Evolutionary conservation across 352 stramenopile species (phyloP).

Genomic region (Globisporangium polare): DNA sequence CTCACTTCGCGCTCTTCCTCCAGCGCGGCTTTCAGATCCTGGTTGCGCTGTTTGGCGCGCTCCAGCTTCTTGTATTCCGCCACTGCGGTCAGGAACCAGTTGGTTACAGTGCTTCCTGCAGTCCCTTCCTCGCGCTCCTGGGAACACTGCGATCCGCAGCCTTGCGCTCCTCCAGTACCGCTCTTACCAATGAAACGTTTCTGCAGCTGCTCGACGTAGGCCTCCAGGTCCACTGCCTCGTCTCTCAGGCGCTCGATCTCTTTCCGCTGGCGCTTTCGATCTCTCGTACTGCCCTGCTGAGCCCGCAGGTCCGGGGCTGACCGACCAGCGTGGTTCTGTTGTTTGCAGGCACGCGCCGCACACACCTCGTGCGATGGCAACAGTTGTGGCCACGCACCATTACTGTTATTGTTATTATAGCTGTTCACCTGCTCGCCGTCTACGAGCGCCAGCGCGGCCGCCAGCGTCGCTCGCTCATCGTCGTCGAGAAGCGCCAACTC

Average conservation of each 20-base stretch:
- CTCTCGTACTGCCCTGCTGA: neutral
- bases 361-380: no score
- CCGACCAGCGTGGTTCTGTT: no score
- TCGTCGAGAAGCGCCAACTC: neutral
- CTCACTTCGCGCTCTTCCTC: neutral
- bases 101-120: neutral
- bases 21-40: neutral
- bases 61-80: slow-evolving; percentile 4
- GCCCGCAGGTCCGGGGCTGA: neutral
- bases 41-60: neutral
- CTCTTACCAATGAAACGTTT: neutral
- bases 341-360: neutral
- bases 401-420: no score
- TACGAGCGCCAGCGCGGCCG: neutral
- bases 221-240: neutral
- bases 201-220: neutral
- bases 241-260: neutral
- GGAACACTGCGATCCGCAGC: neutral
- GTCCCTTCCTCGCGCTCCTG: neutral
- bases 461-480: neutral
- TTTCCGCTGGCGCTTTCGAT: neutral
- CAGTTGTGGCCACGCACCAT: no score
- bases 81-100: neutral
- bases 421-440: no score
- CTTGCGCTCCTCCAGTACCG: neutral